Percentiles rank a stretch among this genome's conserved stretches.
Conservation (phyloP, 2,329 filamentous ascomycete species). For the Claviceps sp. region DNA sequence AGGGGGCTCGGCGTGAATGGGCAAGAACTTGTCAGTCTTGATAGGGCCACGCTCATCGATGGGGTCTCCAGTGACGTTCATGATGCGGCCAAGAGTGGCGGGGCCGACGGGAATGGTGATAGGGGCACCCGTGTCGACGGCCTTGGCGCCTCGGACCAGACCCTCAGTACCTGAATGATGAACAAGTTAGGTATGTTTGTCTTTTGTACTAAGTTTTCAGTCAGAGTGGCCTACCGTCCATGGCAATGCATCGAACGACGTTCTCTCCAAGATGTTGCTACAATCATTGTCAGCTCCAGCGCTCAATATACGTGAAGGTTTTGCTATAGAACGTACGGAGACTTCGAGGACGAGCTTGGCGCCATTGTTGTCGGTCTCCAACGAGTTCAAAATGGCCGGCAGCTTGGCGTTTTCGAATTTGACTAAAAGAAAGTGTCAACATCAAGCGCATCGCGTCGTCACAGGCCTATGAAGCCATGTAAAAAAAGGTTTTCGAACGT, state of each 20-base stretch:
- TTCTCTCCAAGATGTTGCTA: constrained; percentile 99
- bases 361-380: constrained; percentile 81
- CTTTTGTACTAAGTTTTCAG: background rate
- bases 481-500: constrained; percentile 28
- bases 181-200: constrained; percentile 5
- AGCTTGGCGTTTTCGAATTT: constrained; percentile 94
- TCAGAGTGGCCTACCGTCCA: constrained; percentile 67
- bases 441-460: background rate
- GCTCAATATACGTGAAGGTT: background rate
- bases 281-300: constrained; percentile 22
- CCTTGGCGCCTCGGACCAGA: constrained; percentile 85
- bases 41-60: constrained; percentile 99
- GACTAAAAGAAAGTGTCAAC: constrained; percentile 43
- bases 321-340: constrained; percentile 48
- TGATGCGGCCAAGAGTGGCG: constrained; percentile 93
- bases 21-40: constrained; percentile 74
- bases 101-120: constrained; percentile 94
- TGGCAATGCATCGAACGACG: constrained; percentile 99
- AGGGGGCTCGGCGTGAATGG: constrained; percentile 92
- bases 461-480: background rate
- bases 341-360: constrained; percentile 95
- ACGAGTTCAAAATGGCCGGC: constrained; percentile 92
- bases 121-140: constrained; percentile 78
- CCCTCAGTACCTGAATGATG: constrained; percentile 77
- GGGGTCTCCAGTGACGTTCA: constrained; percentile 99